Conservation (phyloP, 1,139 yeast genomes). For the Lodderomyces oxycetoniae region DNA sequence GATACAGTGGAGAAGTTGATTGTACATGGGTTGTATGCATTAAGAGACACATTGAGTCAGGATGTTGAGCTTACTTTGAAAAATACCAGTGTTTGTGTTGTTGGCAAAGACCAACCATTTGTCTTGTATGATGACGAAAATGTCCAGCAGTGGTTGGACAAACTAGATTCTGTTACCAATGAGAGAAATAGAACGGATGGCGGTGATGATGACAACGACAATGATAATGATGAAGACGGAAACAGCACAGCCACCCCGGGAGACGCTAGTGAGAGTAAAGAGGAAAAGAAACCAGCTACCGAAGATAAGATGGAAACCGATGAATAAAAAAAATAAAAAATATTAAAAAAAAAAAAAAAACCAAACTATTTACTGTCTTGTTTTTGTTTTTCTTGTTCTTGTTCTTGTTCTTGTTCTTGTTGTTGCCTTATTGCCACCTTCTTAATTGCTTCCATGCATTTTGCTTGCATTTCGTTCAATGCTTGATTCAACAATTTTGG, state of each 20-base stretch:
- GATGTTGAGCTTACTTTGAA: conserved; percentile 83
- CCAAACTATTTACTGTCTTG: conserved; percentile 5
- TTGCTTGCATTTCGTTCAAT: conserved; percentile 48
- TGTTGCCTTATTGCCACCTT: conserved; percentile 46
- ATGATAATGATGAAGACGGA: conserved; percentile 24
- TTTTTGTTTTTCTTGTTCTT: conserved; percentile 14
- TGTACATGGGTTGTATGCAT: conserved; percentile 82
- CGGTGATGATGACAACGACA: conserved; percentile 34
- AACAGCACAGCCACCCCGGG: conserved; percentile 12
- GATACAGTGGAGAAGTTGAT: conserved; percentile 70
- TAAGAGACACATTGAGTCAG: conserved; percentile 90
- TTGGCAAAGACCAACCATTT: conserved; percentile 74
- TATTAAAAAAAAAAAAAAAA: conserved; percentile 2
- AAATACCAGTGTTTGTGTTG: conserved; percentile 88
- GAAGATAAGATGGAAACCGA: conserved; percentile 52
- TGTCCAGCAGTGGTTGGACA: conserved; percentile 75
- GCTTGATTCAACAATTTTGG: conserved; percentile 37
- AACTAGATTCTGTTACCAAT: conserved; percentile 57
- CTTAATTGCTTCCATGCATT: conserved; percentile 48
- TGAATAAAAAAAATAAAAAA: conserved; percentile 19
- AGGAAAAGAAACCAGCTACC: conserved; percentile 11
- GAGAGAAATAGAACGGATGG: conserved; percentile 43
- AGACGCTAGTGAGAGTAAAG: neutral
- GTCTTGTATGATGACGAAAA: conserved; percentile 80
- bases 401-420: conserved; percentile 25